Percentiles rank a stretch among this genome's conserved stretches.
These are phyloP conservation scores for Ensete glaucum DNA, from an alignment of 176 grass and related monocot species.

Conservation along the genomic window DNA sequence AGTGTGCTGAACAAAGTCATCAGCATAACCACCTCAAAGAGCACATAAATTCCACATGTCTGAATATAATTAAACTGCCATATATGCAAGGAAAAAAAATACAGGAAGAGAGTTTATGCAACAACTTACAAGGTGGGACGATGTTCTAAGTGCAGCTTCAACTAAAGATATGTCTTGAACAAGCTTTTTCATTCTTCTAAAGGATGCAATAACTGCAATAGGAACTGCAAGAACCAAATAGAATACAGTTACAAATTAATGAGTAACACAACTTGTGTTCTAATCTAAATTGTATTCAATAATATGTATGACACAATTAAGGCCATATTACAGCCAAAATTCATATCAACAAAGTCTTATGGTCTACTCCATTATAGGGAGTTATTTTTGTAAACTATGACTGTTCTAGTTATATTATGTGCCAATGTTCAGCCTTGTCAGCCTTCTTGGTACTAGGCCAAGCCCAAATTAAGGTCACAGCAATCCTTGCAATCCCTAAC, in stretches of 20 bases:
- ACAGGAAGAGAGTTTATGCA: neutral
- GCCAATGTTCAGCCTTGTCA: too few species aligned
- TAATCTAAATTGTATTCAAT: too few species aligned
- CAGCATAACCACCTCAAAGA: neutral
- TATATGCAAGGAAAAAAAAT: slow-evolving; percentile 1
- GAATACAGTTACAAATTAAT: neutral
- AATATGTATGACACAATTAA: too few species aligned
- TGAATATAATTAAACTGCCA: slow-evolving; percentile 2
- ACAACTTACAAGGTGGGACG: slow-evolving; percentile 61
- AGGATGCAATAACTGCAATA: slow-evolving; percentile 61
- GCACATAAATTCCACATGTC: neutral
- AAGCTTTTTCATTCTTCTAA: slow-evolving; percentile 96
- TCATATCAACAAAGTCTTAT: neutral
- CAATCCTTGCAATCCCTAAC: neutral
- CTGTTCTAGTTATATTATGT: neutral
- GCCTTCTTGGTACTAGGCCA: neutral
- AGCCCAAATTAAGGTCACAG: neutral
- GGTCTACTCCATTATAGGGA: neutral
- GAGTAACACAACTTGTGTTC: neutral
- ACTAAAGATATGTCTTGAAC: slow-evolving; percentile 49
- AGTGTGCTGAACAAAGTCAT: neutral
- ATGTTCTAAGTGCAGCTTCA: slow-evolving; percentile 77
- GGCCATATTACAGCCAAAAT: neutral
- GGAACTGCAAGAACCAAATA: slow-evolving; percentile 49
- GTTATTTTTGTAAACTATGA: neutral